Conservation (phyloP, 495 filamentous ascomycete species). For the Parmelia sp. region DNA sequence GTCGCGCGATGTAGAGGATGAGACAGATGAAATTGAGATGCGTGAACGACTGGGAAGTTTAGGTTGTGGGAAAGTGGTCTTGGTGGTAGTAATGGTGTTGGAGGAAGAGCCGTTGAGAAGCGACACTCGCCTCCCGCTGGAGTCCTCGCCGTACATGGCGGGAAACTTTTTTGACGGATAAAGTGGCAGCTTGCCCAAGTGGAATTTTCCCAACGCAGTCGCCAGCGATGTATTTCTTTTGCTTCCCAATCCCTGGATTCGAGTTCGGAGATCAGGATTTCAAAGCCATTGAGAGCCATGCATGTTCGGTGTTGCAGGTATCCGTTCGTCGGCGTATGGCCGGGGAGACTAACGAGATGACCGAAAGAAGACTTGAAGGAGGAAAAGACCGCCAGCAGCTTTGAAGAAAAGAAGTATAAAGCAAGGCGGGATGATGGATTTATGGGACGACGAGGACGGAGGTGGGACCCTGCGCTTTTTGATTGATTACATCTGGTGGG, state of each 20-base stretch:
- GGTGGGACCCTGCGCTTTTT: constrained; percentile 19
- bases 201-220: not conserved
- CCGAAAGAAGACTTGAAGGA: not conserved
- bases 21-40: constrained; percentile 14
- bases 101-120: constrained; percentile 26
- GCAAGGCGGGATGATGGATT: not conserved
- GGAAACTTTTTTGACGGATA: constrained; percentile 1
- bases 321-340: not conserved
- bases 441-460: not conserved
- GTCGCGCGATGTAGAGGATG: constrained; percentile 17
- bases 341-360: not conserved
- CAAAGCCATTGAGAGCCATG: not conserved
- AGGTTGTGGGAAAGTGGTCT: constrained; percentile 6
- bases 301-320: not conserved
- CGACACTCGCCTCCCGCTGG: constrained; percentile 29
- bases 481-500: constrained; percentile 15
- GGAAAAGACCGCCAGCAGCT: not conserved
- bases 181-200: not conserved
- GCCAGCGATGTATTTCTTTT: not conserved
- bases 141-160: constrained; percentile 28
- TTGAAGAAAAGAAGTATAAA: not conserved
- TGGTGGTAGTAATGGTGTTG: constrained; percentile 12
- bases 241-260: not conserved
- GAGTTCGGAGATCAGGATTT: not conserved
- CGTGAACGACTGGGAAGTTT: constrained; percentile 14